Evolutionary conservation across 1,284 basidiomycete genomes (phyloP).

Genomic region (Entoloma clypeatum): DNA sequence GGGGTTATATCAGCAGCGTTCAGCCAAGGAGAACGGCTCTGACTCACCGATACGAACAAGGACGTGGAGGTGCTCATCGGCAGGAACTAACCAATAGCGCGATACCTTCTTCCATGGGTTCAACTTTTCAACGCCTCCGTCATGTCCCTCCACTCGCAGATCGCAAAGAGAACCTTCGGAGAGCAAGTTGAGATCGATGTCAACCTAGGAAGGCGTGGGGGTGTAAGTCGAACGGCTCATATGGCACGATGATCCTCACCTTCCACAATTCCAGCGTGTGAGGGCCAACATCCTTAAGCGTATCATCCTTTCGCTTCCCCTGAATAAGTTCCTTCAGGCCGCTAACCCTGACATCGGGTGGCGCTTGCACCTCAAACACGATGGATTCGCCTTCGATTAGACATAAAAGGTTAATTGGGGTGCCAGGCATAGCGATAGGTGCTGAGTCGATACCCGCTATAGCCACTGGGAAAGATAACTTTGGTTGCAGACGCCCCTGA

Average conservation of each 20-base stretch:
- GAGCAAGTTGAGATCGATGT: no score
- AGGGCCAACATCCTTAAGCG: constrained; percentile 3
- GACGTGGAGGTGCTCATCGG: constrained; percentile 1
- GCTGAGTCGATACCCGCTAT: no score
- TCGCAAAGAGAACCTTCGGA: constrained; percentile 2
- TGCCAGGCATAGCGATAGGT: constrained; percentile 3
- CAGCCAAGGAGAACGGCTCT: no score
- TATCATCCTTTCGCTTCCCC: constrained; percentile 1
- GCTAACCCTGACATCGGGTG: background rate
- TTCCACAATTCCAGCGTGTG: background rate
- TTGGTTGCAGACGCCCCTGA: no score
- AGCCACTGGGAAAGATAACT: no score
- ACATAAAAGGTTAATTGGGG: constrained; percentile 4
- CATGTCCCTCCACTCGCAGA: background rate
- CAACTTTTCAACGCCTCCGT: constrained; percentile 1
- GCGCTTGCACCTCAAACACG: background rate
- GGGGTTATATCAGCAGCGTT: no score
- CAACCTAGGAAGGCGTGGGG: background rate
- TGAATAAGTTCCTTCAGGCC: constrained; percentile 4
- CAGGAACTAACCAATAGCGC: background rate
- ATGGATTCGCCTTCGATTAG: constrained; percentile 8
- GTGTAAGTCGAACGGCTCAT: background rate
- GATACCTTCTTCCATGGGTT: background rate
- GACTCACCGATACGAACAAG: no score
- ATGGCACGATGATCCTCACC: background rate